A percentile compares a stretch with the other conserved stretches of the same genome.
Conservation (phyloP, 306 rosid species). For the Datisca glomerata region DNA sequence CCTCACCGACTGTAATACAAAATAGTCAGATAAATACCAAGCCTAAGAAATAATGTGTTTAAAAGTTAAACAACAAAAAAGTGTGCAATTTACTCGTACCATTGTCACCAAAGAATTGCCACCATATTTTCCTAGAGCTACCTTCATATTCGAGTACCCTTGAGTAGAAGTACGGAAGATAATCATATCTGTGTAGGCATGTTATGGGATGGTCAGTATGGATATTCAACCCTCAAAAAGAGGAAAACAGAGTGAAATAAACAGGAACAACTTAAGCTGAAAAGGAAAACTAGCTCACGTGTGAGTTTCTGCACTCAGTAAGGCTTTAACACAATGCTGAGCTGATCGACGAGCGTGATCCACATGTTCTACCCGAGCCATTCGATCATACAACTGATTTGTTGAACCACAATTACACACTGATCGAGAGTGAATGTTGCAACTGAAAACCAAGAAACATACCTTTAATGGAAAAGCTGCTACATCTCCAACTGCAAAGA, state of each 20-base stretch:
- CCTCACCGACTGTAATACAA: constrained; percentile 70
- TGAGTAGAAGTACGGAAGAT: constrained; percentile 89
- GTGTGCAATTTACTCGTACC: constrained; percentile 28
- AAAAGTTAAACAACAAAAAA: not conserved
- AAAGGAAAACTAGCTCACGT: constrained; percentile 26
- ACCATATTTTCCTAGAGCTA: constrained; percentile 80
- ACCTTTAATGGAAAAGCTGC: constrained; percentile 91
- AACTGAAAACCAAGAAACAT: constrained; percentile 9
- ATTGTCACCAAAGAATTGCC: constrained; percentile 93
- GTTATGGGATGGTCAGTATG: not conserved
- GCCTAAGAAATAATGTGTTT: not conserved
- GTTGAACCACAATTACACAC: constrained; percentile 2
- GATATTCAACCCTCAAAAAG: not conserved
- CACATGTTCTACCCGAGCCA: constrained; percentile 79
- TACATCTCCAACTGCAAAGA: constrained; percentile 85
- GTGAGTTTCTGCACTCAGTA: constrained; percentile 67
- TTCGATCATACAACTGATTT: constrained; percentile 69
- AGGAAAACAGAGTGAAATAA: not conserved
- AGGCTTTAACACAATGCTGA: constrained; percentile 65
- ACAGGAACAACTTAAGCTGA: constrained; percentile 1
- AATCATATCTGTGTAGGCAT: constrained; percentile 54
- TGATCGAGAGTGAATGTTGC: constrained; percentile 4
- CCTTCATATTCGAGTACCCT: constrained; percentile 95
- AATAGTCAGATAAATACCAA: constrained; percentile 7
- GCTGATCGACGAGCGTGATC: constrained; percentile 97